Conservation (phyloP, 2,329 filamentous ascomycete species). For the Pseudogymnoascus sp. region DNA sequence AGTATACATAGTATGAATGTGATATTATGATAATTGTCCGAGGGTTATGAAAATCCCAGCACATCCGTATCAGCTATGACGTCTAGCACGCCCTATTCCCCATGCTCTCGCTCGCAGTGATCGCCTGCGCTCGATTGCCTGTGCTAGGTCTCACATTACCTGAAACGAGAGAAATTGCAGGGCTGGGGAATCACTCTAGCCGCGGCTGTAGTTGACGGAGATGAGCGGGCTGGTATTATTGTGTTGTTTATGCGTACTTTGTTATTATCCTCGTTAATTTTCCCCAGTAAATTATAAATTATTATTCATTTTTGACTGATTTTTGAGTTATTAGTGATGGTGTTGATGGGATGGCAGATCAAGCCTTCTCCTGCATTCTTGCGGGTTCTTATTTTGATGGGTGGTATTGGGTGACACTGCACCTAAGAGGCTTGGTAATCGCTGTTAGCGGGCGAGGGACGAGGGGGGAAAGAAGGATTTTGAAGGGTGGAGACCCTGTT, state of each 20-base stretch:
- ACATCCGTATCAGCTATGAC: background rate
- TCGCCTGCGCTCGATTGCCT: background rate
- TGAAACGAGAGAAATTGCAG: conserved; percentile 6
- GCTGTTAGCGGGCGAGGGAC: conserved; percentile 1
- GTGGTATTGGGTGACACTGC: no score
- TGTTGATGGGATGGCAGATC: background rate
- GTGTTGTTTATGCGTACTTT: background rate
- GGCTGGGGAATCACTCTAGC: background rate
- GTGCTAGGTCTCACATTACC: conserved; percentile 1
- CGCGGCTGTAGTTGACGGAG: background rate
- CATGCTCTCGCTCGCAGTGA: background rate
- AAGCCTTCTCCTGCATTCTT: conserved; percentile 1
- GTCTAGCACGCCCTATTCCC: background rate
- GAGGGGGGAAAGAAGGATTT: no score
- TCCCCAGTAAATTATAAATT: background rate
- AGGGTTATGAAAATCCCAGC: background rate
- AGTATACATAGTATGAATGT: background rate
- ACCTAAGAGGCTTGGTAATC: background rate
- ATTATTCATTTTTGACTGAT: background rate
- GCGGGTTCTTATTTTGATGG: background rate
- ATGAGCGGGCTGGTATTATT: background rate
- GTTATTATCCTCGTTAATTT: background rate
- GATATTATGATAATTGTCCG: conserved; percentile 1
- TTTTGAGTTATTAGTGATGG: background rate
- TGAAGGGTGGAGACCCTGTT: conserved; percentile 6